Base-by-base conservation (phyloP, 2,329 filamentous ascomycete species). In the Zarea fungicola region DNA sequence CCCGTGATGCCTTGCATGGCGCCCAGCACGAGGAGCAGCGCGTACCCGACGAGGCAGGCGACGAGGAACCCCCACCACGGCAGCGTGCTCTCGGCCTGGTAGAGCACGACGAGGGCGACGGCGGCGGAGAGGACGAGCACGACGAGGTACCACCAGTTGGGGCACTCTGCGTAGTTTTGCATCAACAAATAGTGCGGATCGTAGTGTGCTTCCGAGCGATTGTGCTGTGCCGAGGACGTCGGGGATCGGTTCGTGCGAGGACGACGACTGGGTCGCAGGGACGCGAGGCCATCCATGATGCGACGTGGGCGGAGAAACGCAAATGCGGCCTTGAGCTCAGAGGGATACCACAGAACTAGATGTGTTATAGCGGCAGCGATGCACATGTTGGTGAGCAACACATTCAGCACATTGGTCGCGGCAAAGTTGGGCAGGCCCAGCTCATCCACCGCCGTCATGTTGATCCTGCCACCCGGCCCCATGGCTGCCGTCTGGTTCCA, bases 401-500 rank as follows among this genome's bases (percentile, higher is more conserved):
- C 58, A 49, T 70, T 66, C 6, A 61, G 49, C 11, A 66, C 57
- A 49, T 75, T 64, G n/a, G 65, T 60, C 0, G 65, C 58, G 8
- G 74, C 61, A 22, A 77, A 58, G 42, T 59, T 72, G 1, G 74
- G 73, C 6, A 71, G 51, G 7, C 73, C 72, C 36, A 64, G 52
- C 6, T 55, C 51, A 0, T 61, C 59, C 1, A 76, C 50, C 1
- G 50, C 56, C 6, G 58, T 56, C 5, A 49, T 55, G 3, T 64
- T 58, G 48, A 66, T 56, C 5, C 56, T 48, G 36, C 48, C 49
- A 16, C 54, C 52, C 2, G 36, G 13, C 36, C 69, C 65, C 14
- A 77, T 58, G 29, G 76, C 68, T 0, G 63, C 52, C 0, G 64
- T 65, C 53, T 74, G 70, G 52, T 77, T 71, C 56, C 68, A 77